These are phyloP conservation scores for Cercospora sesami DNA, from an alignment of 2,329 filamentous ascomycete species.

Conservation along the genomic window DNA sequence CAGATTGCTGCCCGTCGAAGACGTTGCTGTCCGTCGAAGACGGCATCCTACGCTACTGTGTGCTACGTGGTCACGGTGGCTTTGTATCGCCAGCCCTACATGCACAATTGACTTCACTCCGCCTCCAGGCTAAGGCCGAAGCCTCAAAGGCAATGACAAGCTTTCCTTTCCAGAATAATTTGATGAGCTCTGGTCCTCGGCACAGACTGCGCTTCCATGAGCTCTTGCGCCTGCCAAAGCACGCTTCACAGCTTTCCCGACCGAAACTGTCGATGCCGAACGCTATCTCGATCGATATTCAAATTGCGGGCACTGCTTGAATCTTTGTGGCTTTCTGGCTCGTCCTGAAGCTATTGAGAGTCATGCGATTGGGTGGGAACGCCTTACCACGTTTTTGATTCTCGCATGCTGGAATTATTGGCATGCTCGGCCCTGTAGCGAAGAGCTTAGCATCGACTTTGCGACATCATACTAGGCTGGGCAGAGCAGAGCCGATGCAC, in stretches of 20 bases:
- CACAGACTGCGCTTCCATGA: not conserved
- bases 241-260: not conserved
- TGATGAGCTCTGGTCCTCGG: not conserved
- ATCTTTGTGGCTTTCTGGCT: not conserved
- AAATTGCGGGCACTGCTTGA: not conserved
- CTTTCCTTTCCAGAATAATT: constrained; percentile 20
- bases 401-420: not conserved
- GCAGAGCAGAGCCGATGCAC: not conserved
- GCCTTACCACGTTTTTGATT: constrained; percentile 7
- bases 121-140: constrained; percentile 1
- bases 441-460: not conserved
- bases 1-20: not conserved
- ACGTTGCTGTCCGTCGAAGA: not conserved
- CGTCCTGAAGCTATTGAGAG: not conserved
- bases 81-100: constrained; percentile 9
- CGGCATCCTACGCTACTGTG: constrained; percentile 15
- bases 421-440: constrained; percentile 2
- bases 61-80: constrained; percentile 8
- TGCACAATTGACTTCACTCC: constrained; percentile 2
- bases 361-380: not conserved
- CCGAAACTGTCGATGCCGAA: not conserved
- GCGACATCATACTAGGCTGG: not conserved
- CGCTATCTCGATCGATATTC: not conserved
- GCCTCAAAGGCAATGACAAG: constrained; percentile 14
- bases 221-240: not conserved